Percentiles rank a stretch among this genome's conserved stretches.
phyloP scores from a whole-genome alignment of 345 rosid species.

The Rubroshorea leprosula region DNA sequence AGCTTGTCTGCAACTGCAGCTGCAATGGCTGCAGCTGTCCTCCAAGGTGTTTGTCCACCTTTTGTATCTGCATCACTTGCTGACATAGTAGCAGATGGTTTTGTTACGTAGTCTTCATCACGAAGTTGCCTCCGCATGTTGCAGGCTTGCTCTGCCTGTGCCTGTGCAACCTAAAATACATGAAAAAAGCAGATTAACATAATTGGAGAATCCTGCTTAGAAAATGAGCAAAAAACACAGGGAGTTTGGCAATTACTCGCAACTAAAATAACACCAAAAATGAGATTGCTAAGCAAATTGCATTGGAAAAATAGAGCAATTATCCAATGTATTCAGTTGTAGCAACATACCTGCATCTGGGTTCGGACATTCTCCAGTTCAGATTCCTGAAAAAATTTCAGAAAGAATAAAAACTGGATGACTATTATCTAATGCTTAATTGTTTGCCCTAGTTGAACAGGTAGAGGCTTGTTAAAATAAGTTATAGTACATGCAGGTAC shows the following conservation, averaged over 20 bases:
- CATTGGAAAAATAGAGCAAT: not conserved
- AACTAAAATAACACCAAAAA: too few species aligned
- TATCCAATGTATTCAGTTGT: not conserved
- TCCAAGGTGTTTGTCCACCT: constrained; percentile 50
- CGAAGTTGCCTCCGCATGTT: constrained; percentile 58
- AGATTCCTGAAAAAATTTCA: constrained; percentile 53
- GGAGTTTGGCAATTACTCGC: too few species aligned
- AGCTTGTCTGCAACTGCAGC: constrained; percentile 95
- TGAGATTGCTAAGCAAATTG: too few species aligned
- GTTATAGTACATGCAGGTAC: constrained; percentile 25
- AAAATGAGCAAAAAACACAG: too few species aligned
- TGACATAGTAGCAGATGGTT: constrained; percentile 26
- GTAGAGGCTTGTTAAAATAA: not conserved
- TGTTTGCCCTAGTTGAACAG: too few species aligned
- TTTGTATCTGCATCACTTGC: constrained; percentile 28
- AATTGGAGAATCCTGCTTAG: not conserved
- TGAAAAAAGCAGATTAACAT: too few species aligned
- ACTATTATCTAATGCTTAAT: not conserved
- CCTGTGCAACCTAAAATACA: constrained; percentile 63
- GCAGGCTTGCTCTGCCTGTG: constrained; percentile 64
- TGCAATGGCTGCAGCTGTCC: constrained; percentile 82
- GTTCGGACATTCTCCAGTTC: constrained; percentile 74
- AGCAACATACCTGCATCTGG: constrained; percentile 61
- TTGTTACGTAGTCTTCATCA: constrained; percentile 44
- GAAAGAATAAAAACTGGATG: not conserved